Conservation (phyloP, 768 basidiomycete species). For the Neoboletus brunneissimus region DNA sequence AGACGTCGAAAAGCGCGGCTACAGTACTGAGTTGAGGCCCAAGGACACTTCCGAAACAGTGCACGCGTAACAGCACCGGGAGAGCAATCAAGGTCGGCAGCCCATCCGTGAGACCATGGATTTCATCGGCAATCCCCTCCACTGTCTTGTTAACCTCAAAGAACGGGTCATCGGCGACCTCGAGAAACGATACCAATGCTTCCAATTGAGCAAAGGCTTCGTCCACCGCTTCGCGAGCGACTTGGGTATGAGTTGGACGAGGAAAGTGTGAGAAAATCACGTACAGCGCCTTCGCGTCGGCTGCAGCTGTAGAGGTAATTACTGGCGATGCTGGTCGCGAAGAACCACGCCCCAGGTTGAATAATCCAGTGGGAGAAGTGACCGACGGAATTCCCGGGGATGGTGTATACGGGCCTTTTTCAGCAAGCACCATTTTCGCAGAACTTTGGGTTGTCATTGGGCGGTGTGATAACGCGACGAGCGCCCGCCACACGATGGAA, state of each 20-base stretch:
- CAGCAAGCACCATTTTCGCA: constrained; percentile 26
- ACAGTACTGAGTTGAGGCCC: constrained; percentile 34
- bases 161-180: constrained; percentile 40
- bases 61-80: constrained; percentile 57
- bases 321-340: constrained; percentile 66
- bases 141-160: constrained; percentile 18
- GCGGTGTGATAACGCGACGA: constrained; percentile 72
- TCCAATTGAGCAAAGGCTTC: constrained; percentile 70
- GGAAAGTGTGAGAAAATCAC: constrained; percentile 61
- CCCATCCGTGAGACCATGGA: constrained; percentile 55
- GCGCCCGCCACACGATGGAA: constrained; percentile 67
- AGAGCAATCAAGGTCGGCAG: constrained; percentile 74
- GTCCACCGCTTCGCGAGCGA: constrained; percentile 79
- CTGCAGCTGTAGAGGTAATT: constrained; percentile 42
- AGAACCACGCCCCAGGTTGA: constrained; percentile 62
- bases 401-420: constrained; percentile 43
- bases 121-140: constrained; percentile 36
- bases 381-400: constrained; percentile 47
- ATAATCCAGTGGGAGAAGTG: constrained; percentile 56
- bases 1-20: constrained; percentile 52
- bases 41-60: constrained; percentile 23
- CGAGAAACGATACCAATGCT: constrained; percentile 56
- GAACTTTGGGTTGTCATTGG: constrained; percentile 43
- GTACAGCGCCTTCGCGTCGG: constrained; percentile 61
- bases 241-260: constrained; percentile 50